Evolutionary conservation across 805 yeast genomes (phyloP).

Genomic region (Metschnikowia dekortorum): DNA sequence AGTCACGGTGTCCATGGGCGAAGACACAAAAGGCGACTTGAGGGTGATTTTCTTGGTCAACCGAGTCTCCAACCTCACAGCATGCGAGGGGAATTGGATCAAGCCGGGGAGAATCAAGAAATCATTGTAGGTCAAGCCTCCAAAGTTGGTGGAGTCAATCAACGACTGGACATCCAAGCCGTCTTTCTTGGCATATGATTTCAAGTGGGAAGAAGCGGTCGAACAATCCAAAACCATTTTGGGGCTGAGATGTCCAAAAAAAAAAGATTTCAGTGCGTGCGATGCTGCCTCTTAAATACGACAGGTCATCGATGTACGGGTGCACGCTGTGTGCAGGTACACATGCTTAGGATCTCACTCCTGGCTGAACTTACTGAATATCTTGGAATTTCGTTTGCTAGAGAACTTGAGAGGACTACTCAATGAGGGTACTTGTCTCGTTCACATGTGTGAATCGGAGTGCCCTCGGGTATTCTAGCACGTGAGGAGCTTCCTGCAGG

Average conservation of each 20-base stretch:
- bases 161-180: slow-evolving; percentile 80
- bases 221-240: slow-evolving; percentile 39
- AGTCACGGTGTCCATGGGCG: slow-evolving; percentile 99
- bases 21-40: slow-evolving; percentile 92
- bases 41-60: slow-evolving; percentile 88
- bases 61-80: slow-evolving; percentile 75
- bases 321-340: not conserved
- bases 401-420: not conserved
- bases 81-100: slow-evolving; percentile 79
- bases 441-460: not conserved
- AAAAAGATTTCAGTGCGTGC: slow-evolving; percentile 14
- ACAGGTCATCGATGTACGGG: not conserved
- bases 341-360: too few species aligned
- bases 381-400: too few species aligned
- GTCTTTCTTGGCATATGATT: slow-evolving; percentile 66
- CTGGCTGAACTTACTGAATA: too few species aligned
- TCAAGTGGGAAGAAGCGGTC: slow-evolving; percentile 65
- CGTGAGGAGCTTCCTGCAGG: too few species aligned
- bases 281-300: slow-evolving; percentile 8
- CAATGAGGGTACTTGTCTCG: not conserved
- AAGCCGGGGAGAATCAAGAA: slow-evolving; percentile 93
- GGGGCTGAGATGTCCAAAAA: slow-evolving; percentile 42
- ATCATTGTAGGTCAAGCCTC: slow-evolving; percentile 97
- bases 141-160: slow-evolving; percentile 86
- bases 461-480: too few species aligned